phyloP scores from a whole-genome alignment of 2,329 filamentous ascomycete genomes.

The Colletotrichum sp. region DNA sequence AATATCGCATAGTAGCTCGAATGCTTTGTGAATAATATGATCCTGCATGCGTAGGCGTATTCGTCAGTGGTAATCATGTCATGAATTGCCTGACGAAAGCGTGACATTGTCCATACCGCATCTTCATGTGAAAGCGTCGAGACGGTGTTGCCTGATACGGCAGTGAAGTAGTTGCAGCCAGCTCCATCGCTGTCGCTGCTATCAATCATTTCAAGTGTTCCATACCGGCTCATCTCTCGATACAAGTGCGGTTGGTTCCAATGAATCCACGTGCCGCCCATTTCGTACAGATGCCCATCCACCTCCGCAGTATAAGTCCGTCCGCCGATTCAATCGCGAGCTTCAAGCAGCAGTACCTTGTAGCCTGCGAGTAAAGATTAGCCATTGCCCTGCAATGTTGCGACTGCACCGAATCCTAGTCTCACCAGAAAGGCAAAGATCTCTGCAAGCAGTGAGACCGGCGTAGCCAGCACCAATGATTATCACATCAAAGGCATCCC shows the following conservation, averaged over 20 bases:
- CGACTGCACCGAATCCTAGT: not conserved
- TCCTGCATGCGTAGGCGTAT: too few relatives aligned
- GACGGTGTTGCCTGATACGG: too few relatives aligned
- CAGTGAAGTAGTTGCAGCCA: too few relatives aligned
- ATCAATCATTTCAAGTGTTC: too few relatives aligned
- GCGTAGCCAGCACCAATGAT: constrained; percentile 27
- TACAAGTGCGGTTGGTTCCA: constrained; percentile 44
- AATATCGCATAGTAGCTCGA: too few relatives aligned
- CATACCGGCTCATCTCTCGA: constrained; percentile 48
- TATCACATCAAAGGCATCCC: constrained; percentile 18
- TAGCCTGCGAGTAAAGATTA: constrained; percentile 10
- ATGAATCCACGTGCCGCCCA: constrained; percentile 48
- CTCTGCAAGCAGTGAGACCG: constrained; percentile 23
- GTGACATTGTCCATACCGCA: too few relatives aligned
- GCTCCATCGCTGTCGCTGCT: too few relatives aligned
- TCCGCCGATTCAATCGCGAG: constrained; percentile 45
- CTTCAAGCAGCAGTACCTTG: constrained; percentile 40
- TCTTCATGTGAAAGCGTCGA: too few relatives aligned
- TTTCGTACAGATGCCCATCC: constrained; percentile 40
- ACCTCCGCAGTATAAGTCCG: constrained; percentile 41
- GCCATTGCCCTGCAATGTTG: not conserved
- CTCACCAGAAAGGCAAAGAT: constrained; percentile 6
- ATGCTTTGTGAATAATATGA: too few relatives aligned
- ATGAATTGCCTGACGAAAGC: too few relatives aligned
- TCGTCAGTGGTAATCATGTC: too few relatives aligned